Evolutionary conservation across 2,329 filamentous ascomycete genomes (phyloP).

Genomic region (Pezicula radicicola): DNA sequence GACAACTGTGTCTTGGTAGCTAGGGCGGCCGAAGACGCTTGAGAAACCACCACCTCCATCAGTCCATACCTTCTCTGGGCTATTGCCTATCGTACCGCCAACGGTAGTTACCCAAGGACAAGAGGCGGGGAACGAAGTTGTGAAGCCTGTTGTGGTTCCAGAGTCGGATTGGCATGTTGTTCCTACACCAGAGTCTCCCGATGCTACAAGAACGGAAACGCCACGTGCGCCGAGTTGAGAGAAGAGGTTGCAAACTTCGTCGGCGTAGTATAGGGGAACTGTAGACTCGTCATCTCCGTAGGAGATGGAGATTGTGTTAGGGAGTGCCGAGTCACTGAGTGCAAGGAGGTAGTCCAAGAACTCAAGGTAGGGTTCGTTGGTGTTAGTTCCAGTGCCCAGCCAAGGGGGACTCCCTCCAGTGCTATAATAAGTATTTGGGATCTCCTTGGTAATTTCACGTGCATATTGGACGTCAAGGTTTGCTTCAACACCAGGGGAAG

Average conservation of each 20-base stretch:
- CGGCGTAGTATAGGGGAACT: constrained; percentile 51
- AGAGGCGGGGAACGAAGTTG: constrained; percentile 43
- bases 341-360: constrained; percentile 58
- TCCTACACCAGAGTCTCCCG: constrained; percentile 45
- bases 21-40: constrained; percentile 37
- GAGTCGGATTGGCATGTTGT: constrained; percentile 12
- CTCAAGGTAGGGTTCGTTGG: constrained; percentile 66
- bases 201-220: constrained; percentile 44
- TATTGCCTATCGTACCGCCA: constrained; percentile 30
- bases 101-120: constrained; percentile 51
- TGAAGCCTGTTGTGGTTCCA: constrained; percentile 40
- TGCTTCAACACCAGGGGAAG: constrained; percentile 39
- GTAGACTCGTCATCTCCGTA: constrained; percentile 53
- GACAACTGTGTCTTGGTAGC: constrained; percentile 38
- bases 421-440: constrained; percentile 51
- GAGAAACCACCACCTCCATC: constrained; percentile 39
- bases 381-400: constrained; percentile 42
- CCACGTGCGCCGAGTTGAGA: constrained; percentile 50
- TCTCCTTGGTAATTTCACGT: constrained; percentile 50
- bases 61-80: constrained; percentile 19
- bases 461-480: constrained; percentile 60
- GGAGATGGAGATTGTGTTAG: constrained; percentile 55
- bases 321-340: constrained; percentile 48
- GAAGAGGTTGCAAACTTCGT: constrained; percentile 47
- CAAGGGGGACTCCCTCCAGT: constrained; percentile 55